These are phyloP conservation scores for Apiotrichum brassicae DNA, from an alignment of 1,284 basidiomycete genomes.

Conservation along the genomic window DNA sequence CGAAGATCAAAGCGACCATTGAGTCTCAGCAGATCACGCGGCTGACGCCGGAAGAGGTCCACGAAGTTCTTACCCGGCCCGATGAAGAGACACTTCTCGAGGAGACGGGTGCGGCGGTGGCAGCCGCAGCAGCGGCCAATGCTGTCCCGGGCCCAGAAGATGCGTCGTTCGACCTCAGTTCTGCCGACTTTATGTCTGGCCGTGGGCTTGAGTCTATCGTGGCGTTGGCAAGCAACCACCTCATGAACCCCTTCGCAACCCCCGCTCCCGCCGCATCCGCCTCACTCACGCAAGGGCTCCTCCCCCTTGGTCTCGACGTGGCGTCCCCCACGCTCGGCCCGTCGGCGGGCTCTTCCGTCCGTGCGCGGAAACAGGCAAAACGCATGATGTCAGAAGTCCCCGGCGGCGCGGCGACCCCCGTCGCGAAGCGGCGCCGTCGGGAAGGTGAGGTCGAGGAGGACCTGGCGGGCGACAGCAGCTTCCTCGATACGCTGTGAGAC, in stretches of 20 bases:
- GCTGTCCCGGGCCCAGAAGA: slow-evolving; percentile 6
- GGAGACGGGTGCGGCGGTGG: not conserved
- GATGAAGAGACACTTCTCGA: slow-evolving; percentile 1
- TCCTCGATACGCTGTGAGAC: slow-evolving; percentile 14
- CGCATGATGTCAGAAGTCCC: slow-evolving; percentile 29
- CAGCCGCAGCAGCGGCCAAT: slow-evolving; percentile 7
- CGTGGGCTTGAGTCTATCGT: slow-evolving; percentile 20
- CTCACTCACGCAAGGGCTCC: not conserved
- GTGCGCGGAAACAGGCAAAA: slow-evolving; percentile 37
- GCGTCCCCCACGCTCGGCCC: slow-evolving; percentile 1
- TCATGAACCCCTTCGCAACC: slow-evolving; percentile 15
- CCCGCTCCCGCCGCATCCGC: not conserved
- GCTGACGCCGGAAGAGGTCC: slow-evolving; percentile 24
- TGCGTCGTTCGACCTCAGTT: slow-evolving; percentile 15
- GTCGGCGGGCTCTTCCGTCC: slow-evolving; percentile 25
- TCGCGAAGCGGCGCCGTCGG: slow-evolving; percentile 22
- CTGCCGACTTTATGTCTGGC: slow-evolving; percentile 20
- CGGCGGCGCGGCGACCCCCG: slow-evolving; percentile 38
- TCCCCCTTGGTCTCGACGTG: slow-evolving; percentile 7
- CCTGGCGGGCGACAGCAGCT: slow-evolving; percentile 16
- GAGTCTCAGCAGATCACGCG: slow-evolving; percentile 14
- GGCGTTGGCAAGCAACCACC: slow-evolving; percentile 12
- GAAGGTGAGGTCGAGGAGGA: slow-evolving; percentile 6
- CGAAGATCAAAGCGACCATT: slow-evolving; percentile 18
- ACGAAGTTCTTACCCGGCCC: slow-evolving; percentile 21